phyloP scores from a whole-genome alignment of 176 grass and related monocot genomes.

The Paspalum vaginatum region DNA sequence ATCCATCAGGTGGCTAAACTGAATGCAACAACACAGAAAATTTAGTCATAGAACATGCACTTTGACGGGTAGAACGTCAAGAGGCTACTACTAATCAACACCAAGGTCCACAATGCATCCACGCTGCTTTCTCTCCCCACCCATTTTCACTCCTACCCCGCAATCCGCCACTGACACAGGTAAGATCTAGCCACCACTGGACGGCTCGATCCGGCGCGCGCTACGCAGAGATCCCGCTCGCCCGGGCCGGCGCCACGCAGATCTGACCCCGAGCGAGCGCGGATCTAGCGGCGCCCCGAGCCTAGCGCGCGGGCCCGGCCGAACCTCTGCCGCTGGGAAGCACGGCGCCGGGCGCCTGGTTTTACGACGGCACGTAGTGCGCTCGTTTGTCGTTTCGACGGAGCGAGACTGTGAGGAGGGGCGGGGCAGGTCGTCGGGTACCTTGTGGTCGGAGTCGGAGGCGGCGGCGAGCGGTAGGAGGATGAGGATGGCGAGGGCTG shows the following conservation, averaged over 20 bases:
- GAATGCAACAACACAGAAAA: background rate
- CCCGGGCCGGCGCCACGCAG: constrained; percentile 31
- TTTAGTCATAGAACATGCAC: background rate
- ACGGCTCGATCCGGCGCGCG: constrained; percentile 7
- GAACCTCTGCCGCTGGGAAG: background rate
- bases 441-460: constrained; percentile 89
- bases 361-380: background rate
- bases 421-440: constrained; percentile 14
- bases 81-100: background rate
- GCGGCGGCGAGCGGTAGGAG: constrained; percentile 50
- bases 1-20: background rate
- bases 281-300: constrained; percentile 30
- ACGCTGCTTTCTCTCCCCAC: background rate
- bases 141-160: background rate
- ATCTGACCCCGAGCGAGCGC: constrained; percentile 47
- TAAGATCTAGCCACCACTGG: constrained; percentile 23
- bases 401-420: background rate
- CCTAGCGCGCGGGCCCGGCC: background rate
- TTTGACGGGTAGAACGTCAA: background rate
- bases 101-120: background rate
- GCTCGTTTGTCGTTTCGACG: background rate
- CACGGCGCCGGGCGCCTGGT: background rate
- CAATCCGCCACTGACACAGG: background rate
- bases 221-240: constrained; percentile 39
- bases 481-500: constrained; percentile 30